Evolutionary conservation across 1,139 yeast genomes (phyloP).

Genomic region (Hemisphaericaspora xylofermentans): DNA sequence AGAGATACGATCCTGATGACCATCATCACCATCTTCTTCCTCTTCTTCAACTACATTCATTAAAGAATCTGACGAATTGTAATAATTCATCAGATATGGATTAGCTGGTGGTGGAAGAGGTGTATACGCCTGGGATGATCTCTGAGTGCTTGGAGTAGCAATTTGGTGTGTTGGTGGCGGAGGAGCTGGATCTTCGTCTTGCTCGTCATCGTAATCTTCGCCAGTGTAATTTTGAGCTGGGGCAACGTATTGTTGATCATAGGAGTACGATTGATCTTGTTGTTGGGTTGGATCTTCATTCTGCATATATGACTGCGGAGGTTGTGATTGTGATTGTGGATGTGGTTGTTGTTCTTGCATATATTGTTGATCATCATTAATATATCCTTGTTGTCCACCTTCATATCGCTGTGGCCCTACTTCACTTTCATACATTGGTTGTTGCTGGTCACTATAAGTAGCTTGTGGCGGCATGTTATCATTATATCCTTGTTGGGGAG

Average conservation of each 20-base stretch:
- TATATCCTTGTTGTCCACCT: background rate
- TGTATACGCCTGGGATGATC: too few species aligned
- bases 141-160: background rate
- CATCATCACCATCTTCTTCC: slow-evolving; percentile 30
- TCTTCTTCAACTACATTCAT: slow-evolving; percentile 46
- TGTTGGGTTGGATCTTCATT: slow-evolving; percentile 1
- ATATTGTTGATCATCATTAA: background rate
- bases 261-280: background rate
- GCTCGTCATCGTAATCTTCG: background rate
- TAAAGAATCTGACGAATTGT: slow-evolving; percentile 36
- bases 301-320: background rate
- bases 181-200: background rate
- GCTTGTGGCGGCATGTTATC: background rate
- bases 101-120: slow-evolving; percentile 4
- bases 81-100: slow-evolving; percentile 1
- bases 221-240: too few species aligned
- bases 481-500: background rate
- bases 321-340: background rate
- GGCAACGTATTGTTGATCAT: background rate
- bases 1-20: background rate
- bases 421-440: background rate
- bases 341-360: background rate
- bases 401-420: background rate
- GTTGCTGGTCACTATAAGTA: background rate
- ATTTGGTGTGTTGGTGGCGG: background rate